These are phyloP conservation scores for Penicillium riverlandense DNA, from an alignment of 495 filamentous ascomycete genomes.

Conservation along the genomic window DNA sequence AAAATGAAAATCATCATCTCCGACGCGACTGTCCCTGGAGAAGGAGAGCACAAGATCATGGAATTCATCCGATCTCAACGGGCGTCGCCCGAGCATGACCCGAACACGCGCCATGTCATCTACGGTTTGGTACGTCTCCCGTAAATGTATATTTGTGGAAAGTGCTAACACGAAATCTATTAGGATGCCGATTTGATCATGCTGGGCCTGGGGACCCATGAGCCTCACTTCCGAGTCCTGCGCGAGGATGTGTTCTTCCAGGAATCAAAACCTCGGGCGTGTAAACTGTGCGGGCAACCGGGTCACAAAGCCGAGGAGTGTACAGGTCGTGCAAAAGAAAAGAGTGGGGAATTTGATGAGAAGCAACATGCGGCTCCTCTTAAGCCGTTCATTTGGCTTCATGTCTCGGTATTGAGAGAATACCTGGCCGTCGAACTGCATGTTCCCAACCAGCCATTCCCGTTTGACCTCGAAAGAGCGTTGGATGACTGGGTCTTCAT, in stretches of 20 bases:
- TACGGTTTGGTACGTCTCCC: conserved; percentile 59
- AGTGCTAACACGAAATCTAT: conserved; percentile 11
- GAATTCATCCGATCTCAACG: conserved; percentile 93
- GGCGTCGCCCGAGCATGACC: conserved; percentile 81
- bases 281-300: conserved; percentile 80
- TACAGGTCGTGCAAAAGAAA: conserved; percentile 73
- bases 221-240: conserved; percentile 93
- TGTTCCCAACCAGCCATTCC: conserved; percentile 70
- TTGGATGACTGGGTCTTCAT: conserved; percentile 99
- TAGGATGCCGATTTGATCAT: conserved; percentile 96
- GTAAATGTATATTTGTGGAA: neutral
- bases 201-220: conserved; percentile 93
- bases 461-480: conserved; percentile 88
- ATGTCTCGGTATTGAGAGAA: conserved; percentile 85
- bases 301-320: conserved; percentile 84
- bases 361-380: conserved; percentile 59
- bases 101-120: conserved; percentile 93
- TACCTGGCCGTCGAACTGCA: conserved; percentile 87
- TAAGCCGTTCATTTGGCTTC: conserved; percentile 98
- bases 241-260: conserved; percentile 96
- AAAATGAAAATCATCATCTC: conserved; percentile 97
- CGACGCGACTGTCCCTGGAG: conserved; percentile 93
- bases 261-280: conserved; percentile 70
- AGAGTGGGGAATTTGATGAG: conserved; percentile 77
- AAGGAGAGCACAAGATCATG: conserved; percentile 99